These are phyloP conservation scores for Tuber borchii DNA, from an alignment of 495 filamentous ascomycete species.

Conservation along the genomic window DNA sequence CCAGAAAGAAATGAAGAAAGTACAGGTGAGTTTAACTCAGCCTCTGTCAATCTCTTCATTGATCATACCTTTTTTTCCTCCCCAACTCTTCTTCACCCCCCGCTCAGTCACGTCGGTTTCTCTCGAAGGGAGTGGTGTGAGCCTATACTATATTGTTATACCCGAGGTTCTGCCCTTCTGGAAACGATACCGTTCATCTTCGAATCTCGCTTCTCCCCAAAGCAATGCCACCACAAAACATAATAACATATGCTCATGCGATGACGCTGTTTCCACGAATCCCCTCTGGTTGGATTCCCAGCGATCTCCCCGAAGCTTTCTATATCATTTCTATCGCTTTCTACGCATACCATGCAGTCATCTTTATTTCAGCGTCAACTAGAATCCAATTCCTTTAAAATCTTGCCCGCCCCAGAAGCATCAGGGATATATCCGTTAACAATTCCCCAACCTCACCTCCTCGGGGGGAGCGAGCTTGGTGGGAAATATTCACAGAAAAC, in stretches of 20 bases:
- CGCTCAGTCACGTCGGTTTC: background rate
- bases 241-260: background rate
- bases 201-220: background rate
- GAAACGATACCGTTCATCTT: background rate
- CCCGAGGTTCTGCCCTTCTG: background rate
- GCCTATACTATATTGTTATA: background rate
- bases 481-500: constrained; percentile 55
- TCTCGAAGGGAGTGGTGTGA: background rate
- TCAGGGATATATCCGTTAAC: constrained; percentile 47
- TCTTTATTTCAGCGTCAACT: background rate
- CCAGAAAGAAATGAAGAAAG: constrained; percentile 62
- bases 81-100: background rate
- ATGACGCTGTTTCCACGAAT: background rate
- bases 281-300: background rate
- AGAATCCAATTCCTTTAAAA: constrained; percentile 10
- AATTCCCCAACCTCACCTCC: constrained; percentile 33
- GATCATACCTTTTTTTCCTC: constrained; percentile 15
- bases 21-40: constrained; percentile 53
- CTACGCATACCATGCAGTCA: background rate
- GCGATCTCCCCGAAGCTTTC: background rate
- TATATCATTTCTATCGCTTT: background rate
- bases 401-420: constrained; percentile 1
- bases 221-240: background rate
- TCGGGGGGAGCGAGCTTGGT: constrained; percentile 28
- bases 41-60: constrained; percentile 33